Evolutionary conservation across 148 eudicot genomes (phyloP), one percentile per base, ranked within the genome.

Genomic region (Pouteria glomerata): DNA sequence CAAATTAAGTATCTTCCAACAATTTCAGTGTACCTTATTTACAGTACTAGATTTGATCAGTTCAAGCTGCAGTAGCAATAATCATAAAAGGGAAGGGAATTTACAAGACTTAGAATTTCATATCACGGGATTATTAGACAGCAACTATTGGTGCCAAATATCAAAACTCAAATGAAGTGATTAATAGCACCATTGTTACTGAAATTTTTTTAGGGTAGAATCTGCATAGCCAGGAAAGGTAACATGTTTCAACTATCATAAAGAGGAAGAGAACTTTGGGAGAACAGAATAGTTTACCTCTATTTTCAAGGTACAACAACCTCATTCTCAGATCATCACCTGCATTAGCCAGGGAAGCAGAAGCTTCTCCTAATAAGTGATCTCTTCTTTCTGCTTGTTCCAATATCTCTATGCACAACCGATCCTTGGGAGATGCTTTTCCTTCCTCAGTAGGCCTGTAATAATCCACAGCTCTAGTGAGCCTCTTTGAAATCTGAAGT

Each of bases 301-400:
- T 83, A 37, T 86, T 91, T 89, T 94, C 98, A 69, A 94, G 93
- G 77, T 91, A 91, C 66, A 94, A 66, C 75, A 94, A 73, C 70
- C 73, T 87, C 79, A 78, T 81, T 45, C 96, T 92, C 71, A 87
- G 75, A 81, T 87, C 96, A 72, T 94, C 97, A 14, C 90, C 92
- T 24, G 96, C 93, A 83, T 74, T 81, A 23, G 97, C 90, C 74
- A 89, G 93, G 73, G 88, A 89, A 73, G 81, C 69, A 68, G 89
- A 83, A 71, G 90, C 98, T 69, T 94, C 98, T 63, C 96, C 97
- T 14, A 85, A 80, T 70, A 87, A 75, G 13, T 88, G 94, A 73
- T 86, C 87, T 82, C 97, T 82, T 73, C 90, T 83, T 80, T 89
- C 96, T 70, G 92, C 98, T 82, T 86, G 92, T 64, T 94, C 97